phyloP scores from a whole-genome alignment of 345 rosid genomes.

The Cardamine chenopodiifolia region DNA sequence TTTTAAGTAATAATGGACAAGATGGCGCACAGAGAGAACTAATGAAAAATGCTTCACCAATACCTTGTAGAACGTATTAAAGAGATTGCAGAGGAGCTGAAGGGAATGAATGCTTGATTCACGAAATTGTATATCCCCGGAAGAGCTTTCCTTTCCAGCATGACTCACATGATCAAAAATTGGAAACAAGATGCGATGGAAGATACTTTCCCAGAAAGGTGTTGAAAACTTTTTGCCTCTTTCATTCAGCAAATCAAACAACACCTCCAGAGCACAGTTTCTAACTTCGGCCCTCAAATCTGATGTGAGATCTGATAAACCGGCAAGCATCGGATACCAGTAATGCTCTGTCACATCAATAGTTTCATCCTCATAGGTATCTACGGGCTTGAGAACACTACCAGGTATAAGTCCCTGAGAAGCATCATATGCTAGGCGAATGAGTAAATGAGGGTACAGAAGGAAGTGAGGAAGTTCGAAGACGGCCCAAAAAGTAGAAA shows the following conservation, averaged over 20 bases:
- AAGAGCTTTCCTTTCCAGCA: slow-evolving; percentile 80
- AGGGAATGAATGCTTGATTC: slow-evolving; percentile 91
- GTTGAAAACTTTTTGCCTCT: slow-evolving; percentile 84
- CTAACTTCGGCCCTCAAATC: slow-evolving; percentile 84
- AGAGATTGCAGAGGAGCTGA: slow-evolving; percentile 89
- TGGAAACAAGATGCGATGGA: slow-evolving; percentile 89
- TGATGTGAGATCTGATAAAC: slow-evolving; percentile 86
- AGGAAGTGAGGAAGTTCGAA: slow-evolving; percentile 15
- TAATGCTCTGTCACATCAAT: slow-evolving; percentile 89
- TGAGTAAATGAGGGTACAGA: slow-evolving; percentile 17
- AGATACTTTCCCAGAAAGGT: slow-evolving; percentile 93
- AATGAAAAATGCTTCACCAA: slow-evolving; percentile 24
- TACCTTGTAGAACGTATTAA: slow-evolving; percentile 71
- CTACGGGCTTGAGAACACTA: slow-evolving; percentile 74
- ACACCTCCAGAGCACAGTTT: slow-evolving; percentile 87
- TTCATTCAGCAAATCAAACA: slow-evolving; percentile 91
- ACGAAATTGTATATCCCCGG: slow-evolving; percentile 80
- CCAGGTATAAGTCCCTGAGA: slow-evolving; percentile 87
- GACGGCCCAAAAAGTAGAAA: slow-evolving; percentile 19
- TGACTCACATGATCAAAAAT: slow-evolving; percentile 91
- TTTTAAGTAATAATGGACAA: slow-evolving; percentile 17
- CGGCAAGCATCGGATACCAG: slow-evolving; percentile 96
- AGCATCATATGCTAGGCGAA: slow-evolving; percentile 28
- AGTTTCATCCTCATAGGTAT: slow-evolving; percentile 52
- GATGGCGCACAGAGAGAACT: neutral